Percentiles rank a stretch among this genome's conserved stretches.
These are phyloP conservation scores for Phytophthora vignae DNA, from an alignment of 352 stramenopile genomes.

Conservation along the genomic window DNA sequence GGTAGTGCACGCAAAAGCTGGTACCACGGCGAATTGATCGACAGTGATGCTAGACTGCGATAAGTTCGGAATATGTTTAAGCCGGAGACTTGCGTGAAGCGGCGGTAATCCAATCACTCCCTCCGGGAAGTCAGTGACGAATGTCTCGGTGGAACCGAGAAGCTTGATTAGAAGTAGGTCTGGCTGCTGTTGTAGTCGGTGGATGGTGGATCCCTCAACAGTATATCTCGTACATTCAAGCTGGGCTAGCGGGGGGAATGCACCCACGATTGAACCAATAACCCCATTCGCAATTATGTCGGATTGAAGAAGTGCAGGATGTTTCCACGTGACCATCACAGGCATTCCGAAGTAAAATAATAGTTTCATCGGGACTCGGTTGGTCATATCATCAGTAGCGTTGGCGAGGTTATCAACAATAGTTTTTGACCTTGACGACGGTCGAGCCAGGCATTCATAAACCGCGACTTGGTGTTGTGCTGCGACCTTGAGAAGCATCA, in stretches of 20 bases:
- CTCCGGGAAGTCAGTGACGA: conserved; percentile 9
- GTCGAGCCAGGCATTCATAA: background rate
- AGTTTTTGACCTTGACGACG: background rate
- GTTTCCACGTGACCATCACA: background rate
- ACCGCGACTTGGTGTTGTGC: no score
- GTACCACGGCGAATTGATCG: conserved; percentile 30
- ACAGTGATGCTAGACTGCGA: conserved; percentile 20
- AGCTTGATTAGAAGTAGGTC: background rate
- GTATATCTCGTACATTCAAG: background rate
- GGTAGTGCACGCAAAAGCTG: conserved; percentile 32
- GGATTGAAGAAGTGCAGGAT: background rate
- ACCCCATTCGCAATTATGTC: background rate
- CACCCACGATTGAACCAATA: background rate
- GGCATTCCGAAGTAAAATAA: background rate
- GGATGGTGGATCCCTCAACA: background rate
- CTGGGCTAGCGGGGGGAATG: background rate
- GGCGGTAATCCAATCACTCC: conserved; percentile 17
- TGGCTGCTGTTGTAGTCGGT: background rate
- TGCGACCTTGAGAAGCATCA: background rate
- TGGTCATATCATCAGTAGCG: background rate
- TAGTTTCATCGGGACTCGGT: background rate
- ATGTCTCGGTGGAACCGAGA: background rate
- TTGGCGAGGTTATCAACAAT: background rate
- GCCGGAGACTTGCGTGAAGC: background rate
- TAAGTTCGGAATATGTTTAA: conserved; percentile 10